A percentile compares a stretch with the other conserved stretches of the same genome.
phyloP scores from a whole-genome alignment of 2,329 filamentous ascomycete genomes.

The Raffaelea arxii region DNA sequence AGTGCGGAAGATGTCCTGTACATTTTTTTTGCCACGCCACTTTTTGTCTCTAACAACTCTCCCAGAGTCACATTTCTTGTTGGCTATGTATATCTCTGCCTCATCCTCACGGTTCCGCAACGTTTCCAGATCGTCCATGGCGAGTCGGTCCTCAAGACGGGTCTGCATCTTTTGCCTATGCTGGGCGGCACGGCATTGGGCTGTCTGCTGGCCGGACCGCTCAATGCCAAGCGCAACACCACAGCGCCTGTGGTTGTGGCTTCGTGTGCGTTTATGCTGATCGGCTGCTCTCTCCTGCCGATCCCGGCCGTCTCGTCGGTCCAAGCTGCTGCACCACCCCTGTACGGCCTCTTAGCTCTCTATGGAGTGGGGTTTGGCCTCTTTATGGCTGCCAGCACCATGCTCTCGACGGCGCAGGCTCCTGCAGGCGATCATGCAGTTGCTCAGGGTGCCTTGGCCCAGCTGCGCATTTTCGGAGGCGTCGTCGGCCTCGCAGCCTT shows the following conservation, averaged over 20 bases:
- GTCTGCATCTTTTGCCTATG: conserved; percentile 48
- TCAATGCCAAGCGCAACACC: conserved; percentile 44
- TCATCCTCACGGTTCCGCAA: conserved; percentile 50
- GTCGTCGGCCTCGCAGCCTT: conserved; percentile 48
- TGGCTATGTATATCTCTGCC: conserved; percentile 47
- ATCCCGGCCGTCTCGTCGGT: conserved; percentile 29
- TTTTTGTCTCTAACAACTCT: too few relatives aligned
- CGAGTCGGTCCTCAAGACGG: conserved; percentile 42
- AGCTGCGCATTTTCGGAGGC: conserved; percentile 50
- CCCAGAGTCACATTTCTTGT: conserved; percentile 46
- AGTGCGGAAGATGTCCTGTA: too few relatives aligned
- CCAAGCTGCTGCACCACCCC: conserved; percentile 22
- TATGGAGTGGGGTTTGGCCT: conserved; percentile 51
- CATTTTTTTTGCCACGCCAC: background rate
- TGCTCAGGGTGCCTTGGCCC: conserved; percentile 49
- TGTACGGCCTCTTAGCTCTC: conserved; percentile 46
- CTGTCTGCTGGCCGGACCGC: conserved; percentile 42
- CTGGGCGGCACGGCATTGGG: conserved; percentile 46
- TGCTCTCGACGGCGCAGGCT: conserved; percentile 46
- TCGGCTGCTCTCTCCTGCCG: conserved; percentile 42
- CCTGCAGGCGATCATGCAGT: conserved; percentile 41
- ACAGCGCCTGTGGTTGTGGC: conserved; percentile 40
- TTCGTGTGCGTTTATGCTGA: conserved; percentile 39
- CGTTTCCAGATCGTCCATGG: conserved; percentile 50
- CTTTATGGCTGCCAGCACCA: conserved; percentile 45